These are phyloP conservation scores for Russula ochroleuca DNA, from an alignment of 768 basidiomycete species.

Conservation along the genomic window DNA sequence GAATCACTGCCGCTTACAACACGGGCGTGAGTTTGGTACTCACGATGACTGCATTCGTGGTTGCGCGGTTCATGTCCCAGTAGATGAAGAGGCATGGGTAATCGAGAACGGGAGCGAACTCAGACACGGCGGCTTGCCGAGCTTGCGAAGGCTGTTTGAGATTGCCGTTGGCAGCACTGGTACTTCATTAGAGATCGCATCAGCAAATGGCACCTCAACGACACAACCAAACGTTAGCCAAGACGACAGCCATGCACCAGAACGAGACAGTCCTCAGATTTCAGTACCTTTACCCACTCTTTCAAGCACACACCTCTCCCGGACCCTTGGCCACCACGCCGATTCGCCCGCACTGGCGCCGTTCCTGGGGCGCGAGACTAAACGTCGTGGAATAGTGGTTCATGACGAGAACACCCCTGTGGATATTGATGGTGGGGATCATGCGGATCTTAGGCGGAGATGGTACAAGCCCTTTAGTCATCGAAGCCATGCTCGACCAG, in stretches of 20 bases:
- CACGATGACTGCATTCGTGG: conserved; percentile 50
- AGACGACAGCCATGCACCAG: conserved; percentile 1
- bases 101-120: conserved; percentile 40
- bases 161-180: conserved; percentile 43
- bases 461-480: conserved; percentile 43
- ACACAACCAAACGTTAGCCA: not conserved
- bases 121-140: conserved; percentile 42
- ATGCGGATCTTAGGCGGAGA: not conserved
- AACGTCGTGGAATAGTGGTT: conserved; percentile 41
- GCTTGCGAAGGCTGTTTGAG: conserved; percentile 46
- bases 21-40: conserved; percentile 45
- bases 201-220: not conserved
- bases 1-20: conserved; percentile 50
- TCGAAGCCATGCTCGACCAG: conserved; percentile 40
- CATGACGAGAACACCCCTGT: conserved; percentile 36
- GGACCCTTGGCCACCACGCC: conserved; percentile 48
- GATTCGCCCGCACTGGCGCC: conserved; percentile 49
- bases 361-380: conserved; percentile 45
- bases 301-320: conserved; percentile 40
- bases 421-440: conserved; percentile 34
- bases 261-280: conserved; percentile 25
- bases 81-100: conserved; percentile 36
- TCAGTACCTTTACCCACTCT: not conserved
- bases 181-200: conserved; percentile 29
- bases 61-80: conserved; percentile 39